Evolutionary conservation across 495 filamentous ascomycete genomes (phyloP).

Genomic region (Xylaria intraflava): DNA sequence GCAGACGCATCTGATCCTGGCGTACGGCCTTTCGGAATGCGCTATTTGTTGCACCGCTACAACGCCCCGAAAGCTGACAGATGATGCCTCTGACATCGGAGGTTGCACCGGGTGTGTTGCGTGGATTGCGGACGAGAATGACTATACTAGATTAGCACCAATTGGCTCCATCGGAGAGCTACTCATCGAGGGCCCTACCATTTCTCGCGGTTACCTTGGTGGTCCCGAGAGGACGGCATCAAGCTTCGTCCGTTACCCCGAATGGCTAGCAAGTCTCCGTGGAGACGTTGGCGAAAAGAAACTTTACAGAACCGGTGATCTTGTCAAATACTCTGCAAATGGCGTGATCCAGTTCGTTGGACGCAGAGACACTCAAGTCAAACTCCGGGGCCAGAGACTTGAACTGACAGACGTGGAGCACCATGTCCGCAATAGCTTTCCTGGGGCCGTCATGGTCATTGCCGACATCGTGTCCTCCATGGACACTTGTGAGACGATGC

Average conservation of each 20-base stretch:
- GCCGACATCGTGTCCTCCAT: background rate
- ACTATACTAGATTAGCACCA: conserved; percentile 39
- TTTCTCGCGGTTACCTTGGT: conserved; percentile 31
- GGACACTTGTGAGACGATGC: background rate
- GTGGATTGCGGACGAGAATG: conserved; percentile 46
- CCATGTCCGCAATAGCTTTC: background rate
- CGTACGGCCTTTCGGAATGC: conserved; percentile 1
- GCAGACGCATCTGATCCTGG: background rate
- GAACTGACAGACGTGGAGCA: conserved; percentile 23
- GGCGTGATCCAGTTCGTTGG: background rate
- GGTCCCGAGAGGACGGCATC: conserved; percentile 21
- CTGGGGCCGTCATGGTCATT: background rate
- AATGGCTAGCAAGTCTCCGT: too few species aligned
- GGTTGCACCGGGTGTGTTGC: conserved; percentile 35
- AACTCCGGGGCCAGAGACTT: conserved; percentile 20
- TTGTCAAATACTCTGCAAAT: background rate
- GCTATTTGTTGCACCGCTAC: background rate
- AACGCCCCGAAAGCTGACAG: background rate
- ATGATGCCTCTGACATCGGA: conserved; percentile 44
- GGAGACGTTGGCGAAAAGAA: too few species aligned
- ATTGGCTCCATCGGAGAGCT: conserved; percentile 35
- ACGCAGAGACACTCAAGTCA: conserved; percentile 21
- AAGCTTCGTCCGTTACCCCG: conserved; percentile 31
- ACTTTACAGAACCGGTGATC: conserved; percentile 6
- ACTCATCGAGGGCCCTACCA: conserved; percentile 28